Evolutionary conservation across 148 eudicot genomes (phyloP).

Genomic region (Euryodendron excelsum): DNA sequence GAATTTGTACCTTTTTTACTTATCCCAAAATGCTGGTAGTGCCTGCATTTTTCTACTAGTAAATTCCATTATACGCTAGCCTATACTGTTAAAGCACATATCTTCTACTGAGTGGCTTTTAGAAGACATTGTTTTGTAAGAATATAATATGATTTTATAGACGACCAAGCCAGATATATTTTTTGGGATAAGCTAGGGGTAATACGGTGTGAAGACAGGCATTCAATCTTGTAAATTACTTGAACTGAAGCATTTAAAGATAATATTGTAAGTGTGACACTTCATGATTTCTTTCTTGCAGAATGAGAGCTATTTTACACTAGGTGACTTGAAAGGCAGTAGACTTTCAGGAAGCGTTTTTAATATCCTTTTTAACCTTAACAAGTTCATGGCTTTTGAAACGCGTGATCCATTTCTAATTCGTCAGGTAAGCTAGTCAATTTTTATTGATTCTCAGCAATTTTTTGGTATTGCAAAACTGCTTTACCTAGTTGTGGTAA

Average conservation of each 20-base stretch:
- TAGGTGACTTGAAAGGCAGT: slow-evolving; percentile 80
- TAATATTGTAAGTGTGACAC: background rate
- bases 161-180: background rate
- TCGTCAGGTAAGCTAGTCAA: slow-evolving; percentile 72
- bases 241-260: background rate
- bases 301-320: slow-evolving; percentile 74
- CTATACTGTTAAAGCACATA: background rate
- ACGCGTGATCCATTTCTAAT: slow-evolving; percentile 96
- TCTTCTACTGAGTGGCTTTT: background rate
- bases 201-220: background rate
- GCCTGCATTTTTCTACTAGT: background rate
- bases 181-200: background rate
- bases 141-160: background rate
- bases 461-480: background rate
- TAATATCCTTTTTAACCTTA: slow-evolving; percentile 88
- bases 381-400: slow-evolving; percentile 98
- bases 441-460: background rate
- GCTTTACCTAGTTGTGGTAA: background rate
- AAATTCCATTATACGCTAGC: background rate
- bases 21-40: background rate
- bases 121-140: background rate
- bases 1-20: background rate
- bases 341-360: slow-evolving; percentile 86
- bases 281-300: slow-evolving; percentile 34
- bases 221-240: background rate